Base-by-base conservation (phyloP, 495 filamentous ascomycete species). In the Trichocladium antarcticum region DNA sequence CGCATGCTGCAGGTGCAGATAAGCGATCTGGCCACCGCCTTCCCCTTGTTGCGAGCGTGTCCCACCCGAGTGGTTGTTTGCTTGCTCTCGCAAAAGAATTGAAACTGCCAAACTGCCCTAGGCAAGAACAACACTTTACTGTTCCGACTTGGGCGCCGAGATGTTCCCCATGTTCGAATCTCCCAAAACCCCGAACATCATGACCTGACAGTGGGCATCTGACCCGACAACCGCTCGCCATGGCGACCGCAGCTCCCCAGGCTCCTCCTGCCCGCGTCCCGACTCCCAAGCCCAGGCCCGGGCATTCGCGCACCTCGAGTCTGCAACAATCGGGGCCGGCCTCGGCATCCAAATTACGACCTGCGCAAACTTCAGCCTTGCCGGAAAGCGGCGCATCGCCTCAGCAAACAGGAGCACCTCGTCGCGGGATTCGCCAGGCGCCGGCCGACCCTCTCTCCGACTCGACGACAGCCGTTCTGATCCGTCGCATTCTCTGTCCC, bases 401-500 rank as follows among this genome's bases (percentile, higher is more conserved):
- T 22, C 38, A 21, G 24, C 36, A 42, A 11, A n/a, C 37, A 32
- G 45, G 37, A 49, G 27, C n/a, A 6, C 15, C 49, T 35, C 68
- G 62, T 37, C 64, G 66, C 43, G 48, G 55, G 22, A 50, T 48
- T 6, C 66, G 64, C 40, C 39, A 58, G 17, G 40, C 58, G 44
- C 42, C 59, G 3, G 42, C 65, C 31, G 70, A 74, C 50, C 69
- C 69, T 36, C 62, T 75, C 35, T 73, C 74, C 19, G 74, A 77
- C 57, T 70, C 63, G 48, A 67, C 74, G 16, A 78, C 75, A 3
- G 56, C 67, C 20, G 62, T 68, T 47, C 64, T 79, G 28, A 71
- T 78, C 60, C 70, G 74, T 20, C 68, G 72, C 28, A 68, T 64
- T 34, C 67, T 77, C 42, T 78, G 74, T 56, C 65, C 64, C 36